Evolutionary conservation across 2,329 filamentous ascomycete genomes (phyloP).

Genomic region (Stachybotrys echinatus): DNA sequence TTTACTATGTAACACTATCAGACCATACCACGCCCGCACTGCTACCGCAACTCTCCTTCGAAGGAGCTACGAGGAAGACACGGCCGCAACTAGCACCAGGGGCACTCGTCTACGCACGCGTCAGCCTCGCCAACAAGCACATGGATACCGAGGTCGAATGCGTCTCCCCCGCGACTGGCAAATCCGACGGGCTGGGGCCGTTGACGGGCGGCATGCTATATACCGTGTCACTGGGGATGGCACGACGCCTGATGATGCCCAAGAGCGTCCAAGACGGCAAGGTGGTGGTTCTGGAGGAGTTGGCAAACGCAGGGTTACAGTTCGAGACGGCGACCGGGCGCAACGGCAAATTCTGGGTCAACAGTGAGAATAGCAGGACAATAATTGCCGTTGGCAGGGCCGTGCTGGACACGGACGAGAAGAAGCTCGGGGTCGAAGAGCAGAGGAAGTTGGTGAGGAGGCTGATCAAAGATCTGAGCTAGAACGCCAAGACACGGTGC

Average conservation of each 20-base stretch:
- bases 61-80: conserved; percentile 87
- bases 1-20: conserved; percentile 74
- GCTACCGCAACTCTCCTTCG: conserved; percentile 86
- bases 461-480: conserved; percentile 55
- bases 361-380: conserved; percentile 67
- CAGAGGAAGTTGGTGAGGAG: conserved; percentile 68
- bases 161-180: conserved; percentile 79
- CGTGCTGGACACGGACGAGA: conserved; percentile 71
- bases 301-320: conserved; percentile 69
- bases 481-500: conserved; percentile 11
- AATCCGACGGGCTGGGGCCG: conserved; percentile 80
- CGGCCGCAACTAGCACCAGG: conserved; percentile 70
- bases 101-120: conserved; percentile 82
- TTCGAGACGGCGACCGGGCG: conserved; percentile 93
- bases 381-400: conserved; percentile 76
- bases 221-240: conserved; percentile 71
- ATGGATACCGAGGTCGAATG: conserved; percentile 91
- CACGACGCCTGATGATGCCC: conserved; percentile 69
- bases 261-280: conserved; percentile 56
- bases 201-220: conserved; percentile 84
- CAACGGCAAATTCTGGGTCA: conserved; percentile 90
- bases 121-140: conserved; percentile 71
- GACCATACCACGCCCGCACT: conserved; percentile 59
- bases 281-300: conserved; percentile 70
- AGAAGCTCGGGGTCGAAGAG: conserved; percentile 54